Conservation (phyloP, 2,329 filamentous ascomycete species). For the Epichloe coenophiala region DNA sequence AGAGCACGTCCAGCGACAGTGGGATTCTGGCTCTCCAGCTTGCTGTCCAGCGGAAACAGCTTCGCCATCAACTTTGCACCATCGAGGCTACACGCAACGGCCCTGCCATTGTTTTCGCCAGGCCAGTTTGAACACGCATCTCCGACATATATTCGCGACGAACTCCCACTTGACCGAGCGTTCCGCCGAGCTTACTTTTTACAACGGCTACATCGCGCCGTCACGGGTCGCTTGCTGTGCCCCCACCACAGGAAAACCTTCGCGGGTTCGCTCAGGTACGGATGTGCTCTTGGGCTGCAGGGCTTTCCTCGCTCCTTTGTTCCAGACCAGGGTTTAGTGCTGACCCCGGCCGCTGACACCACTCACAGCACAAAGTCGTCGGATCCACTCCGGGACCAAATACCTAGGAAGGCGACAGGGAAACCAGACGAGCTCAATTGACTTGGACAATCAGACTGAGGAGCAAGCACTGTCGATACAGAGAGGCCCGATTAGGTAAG, state of each 20-base stretch:
- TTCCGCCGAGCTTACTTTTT: not conserved
- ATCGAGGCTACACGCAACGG: not conserved
- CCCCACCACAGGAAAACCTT: constrained; percentile 2
- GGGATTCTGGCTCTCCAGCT: not conserved
- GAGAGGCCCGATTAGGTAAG: not conserved
- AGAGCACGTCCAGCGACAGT: not conserved
- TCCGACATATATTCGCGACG: not conserved
- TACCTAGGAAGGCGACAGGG: not conserved
- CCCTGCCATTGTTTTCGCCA: not conserved
- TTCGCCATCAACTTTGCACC: not conserved
- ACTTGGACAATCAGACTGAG: not conserved
- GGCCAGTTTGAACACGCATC: not conserved
- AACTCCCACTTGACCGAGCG: not conserved
- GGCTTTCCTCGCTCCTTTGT: constrained; percentile 1
- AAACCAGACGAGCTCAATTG: constrained; percentile 2
- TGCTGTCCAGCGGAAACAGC: not conserved
- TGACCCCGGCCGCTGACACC: constrained; percentile 4
- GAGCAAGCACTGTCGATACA: not conserved
- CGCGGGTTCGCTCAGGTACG: constrained; percentile 4
- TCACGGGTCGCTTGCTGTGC: constrained; percentile 1
- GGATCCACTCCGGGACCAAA: constrained; percentile 1
- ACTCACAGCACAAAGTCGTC: not conserved
- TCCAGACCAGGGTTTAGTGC: constrained; percentile 4
- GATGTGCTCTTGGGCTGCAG: constrained; percentile 1
- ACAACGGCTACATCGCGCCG: constrained; percentile 1